Conservation (phyloP, 2,329 filamentous ascomycete genomes). For the Diaporthe vaccinii region DNA sequence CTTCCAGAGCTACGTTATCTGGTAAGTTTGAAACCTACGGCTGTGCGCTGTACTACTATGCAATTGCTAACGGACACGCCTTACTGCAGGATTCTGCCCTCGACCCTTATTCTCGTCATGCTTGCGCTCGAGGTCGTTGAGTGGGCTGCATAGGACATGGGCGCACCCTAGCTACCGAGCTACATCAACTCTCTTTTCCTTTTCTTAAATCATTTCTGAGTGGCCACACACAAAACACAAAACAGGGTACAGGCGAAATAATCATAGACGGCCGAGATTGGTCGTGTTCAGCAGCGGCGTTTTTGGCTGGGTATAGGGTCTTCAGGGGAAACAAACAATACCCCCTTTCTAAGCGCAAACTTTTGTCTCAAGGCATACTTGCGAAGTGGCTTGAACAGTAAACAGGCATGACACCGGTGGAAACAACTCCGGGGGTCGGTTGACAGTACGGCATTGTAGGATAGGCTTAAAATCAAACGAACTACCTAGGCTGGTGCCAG, state of each 20-base stretch:
- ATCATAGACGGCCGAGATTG: background rate
- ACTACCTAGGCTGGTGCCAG: background rate
- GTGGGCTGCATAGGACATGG: conserved; percentile 71
- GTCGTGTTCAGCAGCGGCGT: conserved; percentile 27
- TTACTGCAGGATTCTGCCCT: conserved; percentile 83
- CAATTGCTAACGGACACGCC: conserved; percentile 46
- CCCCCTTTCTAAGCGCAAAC: background rate
- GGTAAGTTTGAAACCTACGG: conserved; percentile 67
- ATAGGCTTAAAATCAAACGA: background rate
- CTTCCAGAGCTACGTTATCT: conserved; percentile 97
- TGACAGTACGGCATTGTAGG: background rate
- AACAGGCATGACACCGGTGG: background rate
- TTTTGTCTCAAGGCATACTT: background rate
- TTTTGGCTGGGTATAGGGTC: background rate
- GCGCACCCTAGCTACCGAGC: background rate
- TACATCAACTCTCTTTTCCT: conserved; percentile 12
- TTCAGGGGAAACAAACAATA: background rate
- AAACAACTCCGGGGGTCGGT: background rate
- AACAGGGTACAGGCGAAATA: background rate
- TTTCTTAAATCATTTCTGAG: conserved; percentile 16
- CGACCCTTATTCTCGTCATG: conserved; percentile 91
- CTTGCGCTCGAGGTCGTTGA: conserved; percentile 92
- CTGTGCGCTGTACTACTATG: background rate
- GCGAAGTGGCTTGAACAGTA: background rate
- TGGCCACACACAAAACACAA: conserved; percentile 26